Conservation (phyloP, 177 flowering plant genomes). For the Vitis hybrid region DNA sequence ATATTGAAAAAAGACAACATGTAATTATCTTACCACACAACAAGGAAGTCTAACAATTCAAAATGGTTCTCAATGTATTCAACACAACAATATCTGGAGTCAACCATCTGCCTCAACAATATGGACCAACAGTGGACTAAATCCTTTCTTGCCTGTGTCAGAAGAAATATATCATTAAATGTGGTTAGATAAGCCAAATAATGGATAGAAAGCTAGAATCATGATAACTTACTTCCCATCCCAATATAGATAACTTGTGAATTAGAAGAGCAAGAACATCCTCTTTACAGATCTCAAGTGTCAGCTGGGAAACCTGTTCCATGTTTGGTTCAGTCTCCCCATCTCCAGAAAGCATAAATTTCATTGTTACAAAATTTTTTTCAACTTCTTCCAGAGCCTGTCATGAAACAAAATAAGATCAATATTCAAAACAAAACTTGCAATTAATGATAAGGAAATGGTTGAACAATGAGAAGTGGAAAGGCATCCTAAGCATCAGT, state of each 20-base stretch:
- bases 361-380: conserved; percentile 76
- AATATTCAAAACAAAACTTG: background rate
- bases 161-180: conserved; percentile 7
- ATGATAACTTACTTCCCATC: conserved; percentile 86
- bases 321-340: conserved; percentile 79
- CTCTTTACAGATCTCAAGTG: conserved; percentile 78
- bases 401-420: conserved; percentile 1
- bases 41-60: conserved; percentile 91
- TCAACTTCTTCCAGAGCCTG: conserved; percentile 96
- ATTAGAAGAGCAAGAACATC: conserved; percentile 74
- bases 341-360: conserved; percentile 82
- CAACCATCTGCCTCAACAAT: conserved; percentile 80
- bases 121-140: conserved; percentile 89
- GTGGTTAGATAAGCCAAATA: conserved; percentile 4
- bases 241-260: conserved; percentile 74
- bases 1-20: background rate
- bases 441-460: background rate
- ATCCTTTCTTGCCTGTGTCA: conserved; percentile 81
- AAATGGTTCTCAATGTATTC: conserved; percentile 79
- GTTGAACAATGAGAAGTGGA: background rate
- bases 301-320: conserved; percentile 71
- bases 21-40: conserved; percentile 62
- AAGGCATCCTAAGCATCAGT: background rate
- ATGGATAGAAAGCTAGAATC: background rate
- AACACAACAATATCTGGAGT: conserved; percentile 67